A percentile compares a stretch with the other conserved stretches of the same genome.
phyloP scores from a whole-genome alignment of 2,329 filamentous ascomycete species.

The Pleomassaria siparia region DNA sequence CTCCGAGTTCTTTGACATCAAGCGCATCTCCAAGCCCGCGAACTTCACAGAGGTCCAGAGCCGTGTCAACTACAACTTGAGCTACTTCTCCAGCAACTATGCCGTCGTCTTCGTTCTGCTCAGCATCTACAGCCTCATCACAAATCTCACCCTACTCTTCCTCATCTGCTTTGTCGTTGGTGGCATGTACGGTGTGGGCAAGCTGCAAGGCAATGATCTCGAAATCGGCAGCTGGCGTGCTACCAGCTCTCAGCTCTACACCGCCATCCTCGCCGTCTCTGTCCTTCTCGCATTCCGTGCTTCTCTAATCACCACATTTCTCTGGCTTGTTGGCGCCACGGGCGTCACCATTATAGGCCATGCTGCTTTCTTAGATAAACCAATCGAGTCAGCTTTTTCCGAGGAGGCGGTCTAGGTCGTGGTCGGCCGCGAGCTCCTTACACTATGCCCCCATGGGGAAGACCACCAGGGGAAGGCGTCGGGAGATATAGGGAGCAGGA shows the following conservation, averaged over 20 bases:
- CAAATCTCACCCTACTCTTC: constrained; percentile 83
- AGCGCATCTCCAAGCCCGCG: constrained; percentile 89
- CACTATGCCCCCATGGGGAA: constrained; percentile 94
- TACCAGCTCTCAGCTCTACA: constrained; percentile 92
- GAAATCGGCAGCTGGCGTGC: constrained; percentile 81
- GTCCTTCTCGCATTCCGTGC: constrained; percentile 84
- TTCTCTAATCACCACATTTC: constrained; percentile 78
- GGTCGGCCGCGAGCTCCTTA: constrained; percentile 99
- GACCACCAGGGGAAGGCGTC: constrained; percentile 83
- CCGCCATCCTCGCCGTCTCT: constrained; percentile 76
- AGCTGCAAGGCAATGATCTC: constrained; percentile 84
- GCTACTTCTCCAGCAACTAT: constrained; percentile 99
- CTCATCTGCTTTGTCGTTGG: constrained; percentile 85
- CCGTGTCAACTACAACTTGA: constrained; percentile 94
- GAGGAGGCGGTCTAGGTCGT: constrained; percentile 99
- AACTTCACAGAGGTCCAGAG: constrained; percentile 90
- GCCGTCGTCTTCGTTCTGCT: constrained; percentile 91
- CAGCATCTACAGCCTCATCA: constrained; percentile 90
- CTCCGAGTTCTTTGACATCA: constrained; percentile 93
- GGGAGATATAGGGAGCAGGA: constrained; percentile 53
- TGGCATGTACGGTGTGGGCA: constrained; percentile 89
- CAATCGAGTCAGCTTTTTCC: constrained; percentile 99
- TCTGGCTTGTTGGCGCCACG: constrained; percentile 95
- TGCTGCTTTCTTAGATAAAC: constrained; percentile 94
- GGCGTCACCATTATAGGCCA: constrained; percentile 94